Percentiles rank a stretch among this genome's conserved stretches.
Evolutionary conservation across 2,329 filamentous ascomycete species (phyloP).

Genomic region (Penicillium sp.): DNA sequence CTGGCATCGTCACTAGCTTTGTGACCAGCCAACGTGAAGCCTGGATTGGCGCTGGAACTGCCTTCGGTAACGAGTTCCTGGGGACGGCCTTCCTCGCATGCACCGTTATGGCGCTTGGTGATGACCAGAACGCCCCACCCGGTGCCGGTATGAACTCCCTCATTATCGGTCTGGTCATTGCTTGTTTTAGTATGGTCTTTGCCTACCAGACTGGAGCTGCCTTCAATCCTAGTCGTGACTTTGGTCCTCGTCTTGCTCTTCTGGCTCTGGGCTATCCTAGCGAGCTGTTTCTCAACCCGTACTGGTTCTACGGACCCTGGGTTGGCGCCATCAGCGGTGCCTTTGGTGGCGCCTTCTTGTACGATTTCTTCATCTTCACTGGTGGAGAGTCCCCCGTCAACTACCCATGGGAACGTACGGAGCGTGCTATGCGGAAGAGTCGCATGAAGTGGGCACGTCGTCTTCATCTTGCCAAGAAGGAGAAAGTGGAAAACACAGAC

Average conservation of each 20-base stretch:
- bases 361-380: constrained; percentile 54
- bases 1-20: constrained; percentile 42
- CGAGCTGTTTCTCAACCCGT: constrained; percentile 44
- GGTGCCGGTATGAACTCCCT: constrained; percentile 55
- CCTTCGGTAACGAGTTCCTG: constrained; percentile 52
- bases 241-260: constrained; percentile 51
- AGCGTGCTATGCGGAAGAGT: constrained; percentile 49
- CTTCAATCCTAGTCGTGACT: constrained; percentile 52
- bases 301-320: constrained; percentile 51
- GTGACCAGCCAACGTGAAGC: constrained; percentile 46
- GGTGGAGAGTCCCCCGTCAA: constrained; percentile 54
- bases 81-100: constrained; percentile 44
- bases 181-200: constrained; percentile 38
- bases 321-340: constrained; percentile 39
- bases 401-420: constrained; percentile 48
- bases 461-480: constrained; percentile 24
- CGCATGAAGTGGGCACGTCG: constrained; percentile 30
- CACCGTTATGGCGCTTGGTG: constrained; percentile 48
- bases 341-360: constrained; percentile 49
- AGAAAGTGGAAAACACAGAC: neutral
- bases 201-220: constrained; percentile 50
- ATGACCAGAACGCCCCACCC: constrained; percentile 49
- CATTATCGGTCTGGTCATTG: constrained; percentile 48
- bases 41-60: constrained; percentile 40
- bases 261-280: constrained; percentile 47